Base-by-base conservation (phyloP, 208 protist species). In the Trypanosoma cruzi region DNA sequence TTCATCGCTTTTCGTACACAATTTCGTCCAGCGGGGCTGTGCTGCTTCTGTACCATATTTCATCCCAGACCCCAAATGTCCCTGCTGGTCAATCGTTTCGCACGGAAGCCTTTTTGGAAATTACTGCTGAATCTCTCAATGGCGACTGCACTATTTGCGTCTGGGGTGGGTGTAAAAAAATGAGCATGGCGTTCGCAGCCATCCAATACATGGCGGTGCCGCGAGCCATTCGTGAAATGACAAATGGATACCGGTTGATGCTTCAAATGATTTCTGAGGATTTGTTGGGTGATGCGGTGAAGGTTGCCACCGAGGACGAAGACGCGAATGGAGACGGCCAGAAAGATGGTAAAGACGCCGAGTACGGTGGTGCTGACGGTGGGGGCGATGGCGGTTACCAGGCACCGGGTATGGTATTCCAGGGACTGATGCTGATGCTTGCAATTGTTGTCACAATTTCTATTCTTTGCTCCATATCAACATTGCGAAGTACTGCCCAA, bases 181-280 rank as follows among this genome's bases (percentile, higher is more conserved):
- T 95, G 85, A 85, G 80, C 48, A 77, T 91, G 13, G 59, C 78
- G 31, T 91, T 93, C 59, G 67, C 81, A 4, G 82, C 84, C 0
- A 90, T 92, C 64, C 81, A 89, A 56, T 88, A 82, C 67, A 89
- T 95, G 34, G 86, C 84, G 5, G 65, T 67, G 0, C 84, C 89
- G 22, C 81, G 86, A 36, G 89, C 86, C 20, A 76, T 91, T 26
- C 77, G 82, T 13, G 89, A 95, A 67, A 92, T 95, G 89, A 89
- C 86, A 52, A 54, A 59, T 49, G 89, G 73, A 24, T 95, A 95
- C 64, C 77, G 81, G 63, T 22, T 80, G 32, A 89, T 95, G 84
- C 71, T 95, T 46, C 68, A 84, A 53, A 88, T 95, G 82, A 88
- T 95, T 44, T 66, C 59, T 14, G 79, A 87, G 55, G 83, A 91